These are phyloP conservation scores for Solanum chacoense DNA, from an alignment of 305 asterid species.

Conservation along the genomic window DNA sequence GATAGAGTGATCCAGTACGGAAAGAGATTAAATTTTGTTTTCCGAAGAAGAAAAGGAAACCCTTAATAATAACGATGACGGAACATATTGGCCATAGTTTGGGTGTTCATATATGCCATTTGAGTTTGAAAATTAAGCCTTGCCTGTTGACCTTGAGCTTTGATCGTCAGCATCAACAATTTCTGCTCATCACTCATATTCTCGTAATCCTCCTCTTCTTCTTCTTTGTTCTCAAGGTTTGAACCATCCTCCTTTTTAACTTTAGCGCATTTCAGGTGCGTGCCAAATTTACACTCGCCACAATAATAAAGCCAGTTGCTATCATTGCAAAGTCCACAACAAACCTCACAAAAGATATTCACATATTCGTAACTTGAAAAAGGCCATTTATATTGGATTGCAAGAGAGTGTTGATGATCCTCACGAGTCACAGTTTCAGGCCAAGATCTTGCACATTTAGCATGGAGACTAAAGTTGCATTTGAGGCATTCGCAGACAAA, in stretches of 20 bases:
- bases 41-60: not conserved
- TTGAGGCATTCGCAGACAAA: conserved; percentile 6
- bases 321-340: not conserved
- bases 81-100: not conserved
- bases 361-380: not conserved
- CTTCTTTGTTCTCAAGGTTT: not conserved
- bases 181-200: not conserved
- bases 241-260: not conserved
- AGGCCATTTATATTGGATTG: not conserved
- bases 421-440: not conserved
- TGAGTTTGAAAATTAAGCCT: not conserved
- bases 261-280: not conserved
- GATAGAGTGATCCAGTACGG: not conserved
- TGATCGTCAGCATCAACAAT: not conserved
- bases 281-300: not conserved
- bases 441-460: not conserved
- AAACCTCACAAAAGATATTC: not conserved
- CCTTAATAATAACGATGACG: not conserved
- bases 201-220: not conserved
- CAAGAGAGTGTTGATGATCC: not conserved
- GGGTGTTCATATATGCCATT: not conserved
- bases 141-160: not conserved
- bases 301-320: conserved; percentile 1
- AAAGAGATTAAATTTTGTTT: not conserved
- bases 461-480: conserved; percentile 11